These are phyloP conservation scores for Ganoderma leucocontextum DNA, from an alignment of 1,284 basidiomycete species.

Conservation along the genomic window DNA sequence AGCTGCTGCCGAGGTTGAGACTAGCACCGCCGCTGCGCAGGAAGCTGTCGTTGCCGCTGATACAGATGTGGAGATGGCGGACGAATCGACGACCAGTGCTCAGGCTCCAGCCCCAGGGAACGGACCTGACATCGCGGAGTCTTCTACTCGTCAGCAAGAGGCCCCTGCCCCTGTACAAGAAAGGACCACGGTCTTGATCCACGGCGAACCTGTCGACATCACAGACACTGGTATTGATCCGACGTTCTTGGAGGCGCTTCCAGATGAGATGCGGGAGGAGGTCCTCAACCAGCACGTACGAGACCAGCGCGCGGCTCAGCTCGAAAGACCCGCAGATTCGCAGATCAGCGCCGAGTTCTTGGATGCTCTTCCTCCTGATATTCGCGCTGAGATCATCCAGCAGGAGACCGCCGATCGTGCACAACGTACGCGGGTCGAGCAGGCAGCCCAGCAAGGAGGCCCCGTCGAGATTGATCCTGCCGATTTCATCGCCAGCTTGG, in stretches of 20 bases:
- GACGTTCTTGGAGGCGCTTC: conserved; percentile 96
- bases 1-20: conserved; percentile 37
- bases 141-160: conserved; percentile 30
- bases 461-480: conserved; percentile 85
- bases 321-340: conserved; percentile 80
- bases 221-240: conserved; percentile 99
- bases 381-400: conserved; percentile 96
- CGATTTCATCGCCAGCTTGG: conserved; percentile 88
- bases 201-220: conserved; percentile 96
- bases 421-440: conserved; percentile 60
- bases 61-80: conserved; percentile 53
- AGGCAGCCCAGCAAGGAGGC: conserved; percentile 49
- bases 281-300: conserved; percentile 97
- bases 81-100: conserved; percentile 34
- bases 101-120: conserved; percentile 31
- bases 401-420: conserved; percentile 89
- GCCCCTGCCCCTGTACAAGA: conserved; percentile 51
- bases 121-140: conserved; percentile 26
- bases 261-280: conserved; percentile 99
- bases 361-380: conserved; percentile 94
- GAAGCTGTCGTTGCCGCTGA: conserved; percentile 36
- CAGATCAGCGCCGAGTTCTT: conserved; percentile 96
- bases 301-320: conserved; percentile 82
- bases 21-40: conserved; percentile 39
- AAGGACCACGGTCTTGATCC: conserved; percentile 86